These are phyloP conservation scores for Talaromyces sp. DNA, from an alignment of 2,329 filamentous ascomycete species.

Conservation along the genomic window DNA sequence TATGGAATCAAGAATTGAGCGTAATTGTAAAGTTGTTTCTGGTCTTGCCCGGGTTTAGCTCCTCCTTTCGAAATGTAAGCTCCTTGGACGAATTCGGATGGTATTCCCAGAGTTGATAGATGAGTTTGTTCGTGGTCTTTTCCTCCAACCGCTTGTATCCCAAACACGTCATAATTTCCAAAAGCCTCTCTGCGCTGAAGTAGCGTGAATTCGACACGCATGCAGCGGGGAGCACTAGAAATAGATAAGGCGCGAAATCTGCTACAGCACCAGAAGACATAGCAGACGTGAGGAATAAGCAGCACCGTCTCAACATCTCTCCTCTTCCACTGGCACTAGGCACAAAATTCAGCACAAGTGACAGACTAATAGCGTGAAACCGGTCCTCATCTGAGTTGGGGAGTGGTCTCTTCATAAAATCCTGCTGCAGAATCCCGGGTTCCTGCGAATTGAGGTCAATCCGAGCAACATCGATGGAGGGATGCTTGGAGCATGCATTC, in stretches of 20 bases:
- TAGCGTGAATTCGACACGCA: conserved; percentile 91
- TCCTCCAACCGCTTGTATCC: conserved; percentile 62
- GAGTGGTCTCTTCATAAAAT: conserved; percentile 85
- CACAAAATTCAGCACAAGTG: conserved; percentile 90
- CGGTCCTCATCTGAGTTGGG: conserved; percentile 53
- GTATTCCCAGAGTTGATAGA: conserved; percentile 80
- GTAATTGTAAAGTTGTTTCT: conserved; percentile 91
- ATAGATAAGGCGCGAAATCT: conserved; percentile 53
- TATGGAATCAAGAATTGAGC: conserved; percentile 33
- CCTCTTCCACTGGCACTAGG: conserved; percentile 69
- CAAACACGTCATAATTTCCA: conserved; percentile 67
- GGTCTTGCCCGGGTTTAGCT: conserved; percentile 65
- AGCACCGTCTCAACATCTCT: conserved; percentile 74
- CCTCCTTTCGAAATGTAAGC: conserved; percentile 60
- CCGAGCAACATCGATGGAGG: conserved; percentile 65
- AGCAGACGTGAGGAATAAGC: conserved; percentile 56
- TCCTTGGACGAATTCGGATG: conserved; percentile 19
- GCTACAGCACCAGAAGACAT: conserved; percentile 16
- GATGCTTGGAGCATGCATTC: conserved; percentile 75
- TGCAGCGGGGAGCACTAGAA: conserved; percentile 81
- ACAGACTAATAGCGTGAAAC: conserved; percentile 89
- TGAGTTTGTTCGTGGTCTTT: conserved; percentile 75
- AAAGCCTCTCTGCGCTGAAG: conserved; percentile 63
- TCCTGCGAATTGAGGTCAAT: conserved; percentile 90
- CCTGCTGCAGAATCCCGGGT: conserved; percentile 70